Base-by-base conservation (phyloP, 805 yeast species). In the Allodekkera sacchari region DNA sequence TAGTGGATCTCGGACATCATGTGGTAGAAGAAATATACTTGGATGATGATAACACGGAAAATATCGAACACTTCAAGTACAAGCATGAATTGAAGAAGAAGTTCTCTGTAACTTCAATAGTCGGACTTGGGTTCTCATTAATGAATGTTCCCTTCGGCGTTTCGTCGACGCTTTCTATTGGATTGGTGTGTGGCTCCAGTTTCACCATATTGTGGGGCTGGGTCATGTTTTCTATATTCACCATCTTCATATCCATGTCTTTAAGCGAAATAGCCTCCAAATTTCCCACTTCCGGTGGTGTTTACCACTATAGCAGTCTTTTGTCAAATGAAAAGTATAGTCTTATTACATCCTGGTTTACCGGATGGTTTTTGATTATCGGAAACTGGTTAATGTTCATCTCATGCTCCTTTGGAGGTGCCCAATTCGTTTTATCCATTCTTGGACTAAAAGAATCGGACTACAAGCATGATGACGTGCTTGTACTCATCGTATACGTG, bases 71-170 rank as follows among this genome's bases (percentile, higher is more conserved):
- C 44, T 79, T 82, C 61, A 72, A 73, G 34, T 82, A 83, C 50
- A 77, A 78, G 42, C 87, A 79, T 48, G 82, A 77, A 28, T 58
- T 83, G 37, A 74, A 73, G 37, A 65, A 84, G 43, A 75, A 78
- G 38, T 63, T 82, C 34, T 76, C 83, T 0, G 77, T 79, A 8
- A 61, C 74, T 1, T 77, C 88, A 0, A 73, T 83, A 27, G 71
- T 83, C 15, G 94, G 92, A 4, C 58, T 83, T 16, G 89, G 92
- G 0, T 81, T 83, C 50, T 75, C 87, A 1, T 57, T 83, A 20
- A 80, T 83, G 88, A 83, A 84, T 25, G 88, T 84, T 0, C 89
- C 88, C 0, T 67, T 81, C 44, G 87, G 89, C 1, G 66, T 83
- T 44, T 74, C 85, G 7, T 74, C 84, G 3, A 80, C 87, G 1